Base-by-base conservation (phyloP, 2,329 filamentous ascomycete genomes). In the Epichloe bromicola region DNA sequence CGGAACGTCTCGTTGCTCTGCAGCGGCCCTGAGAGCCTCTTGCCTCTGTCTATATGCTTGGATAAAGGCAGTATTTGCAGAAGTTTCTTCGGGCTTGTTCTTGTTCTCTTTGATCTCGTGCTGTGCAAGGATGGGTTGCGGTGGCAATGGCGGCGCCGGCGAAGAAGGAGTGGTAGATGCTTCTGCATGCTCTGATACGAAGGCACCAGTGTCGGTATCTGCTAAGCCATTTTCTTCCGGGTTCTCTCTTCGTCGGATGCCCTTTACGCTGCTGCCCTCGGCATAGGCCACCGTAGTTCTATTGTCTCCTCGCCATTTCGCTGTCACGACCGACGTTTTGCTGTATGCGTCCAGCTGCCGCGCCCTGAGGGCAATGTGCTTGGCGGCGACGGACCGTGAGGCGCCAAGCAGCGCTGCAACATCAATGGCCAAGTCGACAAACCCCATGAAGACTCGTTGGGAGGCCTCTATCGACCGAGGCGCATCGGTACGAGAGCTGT, bases 401-500 rank as follows among this genome's bases (percentile, higher is more conserved):
- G 81, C 85, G 71, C 76, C 80, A 65, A 85, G 74, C 56, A 90
- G 73, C 54, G 82, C 79, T 58, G 82, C 80, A 59, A 85, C 71
- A 70, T 90, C 86, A 63, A 89, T 72, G 55, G 74, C 70, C 62
- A 75, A 79, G 69, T 78, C 83, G 69, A 76, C 78, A 74, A 80
- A 71, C 65, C 77, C 70, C 78, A 82, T 82, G 58, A 53, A 59
- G 55, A 59, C 56, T 60, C 53, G 44, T 60, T 53, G 46, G 46
- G 43, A 53, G 55, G 56, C 59, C 61, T 59, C 55, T 33, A 38
- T 49, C 52, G 53, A 51, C 56, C 56, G 54, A 49, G 50, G 57
- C 51, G 48, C 62, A 62, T 65, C 50, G 59, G 58, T 43, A 36
- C 37, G 39, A 47, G 39, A 46, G 47, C 5, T 47, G 48, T 53